Conservation (phyloP, 306 rosid species). For the Fagus crenata region DNA sequence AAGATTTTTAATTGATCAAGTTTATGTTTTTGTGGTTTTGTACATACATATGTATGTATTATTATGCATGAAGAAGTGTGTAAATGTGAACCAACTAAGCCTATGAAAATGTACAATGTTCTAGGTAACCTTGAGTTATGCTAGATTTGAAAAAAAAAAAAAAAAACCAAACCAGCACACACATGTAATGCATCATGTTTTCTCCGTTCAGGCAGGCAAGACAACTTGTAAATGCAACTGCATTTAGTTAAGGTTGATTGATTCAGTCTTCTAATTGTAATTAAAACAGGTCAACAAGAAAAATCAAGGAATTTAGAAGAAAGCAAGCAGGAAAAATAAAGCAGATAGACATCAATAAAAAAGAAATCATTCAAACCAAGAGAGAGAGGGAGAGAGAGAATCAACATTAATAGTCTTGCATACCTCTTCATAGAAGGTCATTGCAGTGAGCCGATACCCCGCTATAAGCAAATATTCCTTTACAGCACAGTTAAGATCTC, state of each 20-base stretch:
- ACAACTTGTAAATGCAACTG: neutral
- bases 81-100: neutral
- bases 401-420: slow-evolving; percentile 16
- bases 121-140: no score
- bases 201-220: neutral
- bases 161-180: neutral
- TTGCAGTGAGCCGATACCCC: slow-evolving; percentile 94
- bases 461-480: slow-evolving; percentile 93
- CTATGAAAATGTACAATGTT: no score
- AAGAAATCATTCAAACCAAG: slow-evolving; percentile 7
- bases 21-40: neutral
- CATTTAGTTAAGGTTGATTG: neutral
- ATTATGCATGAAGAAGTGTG: neutral
- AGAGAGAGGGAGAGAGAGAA: slow-evolving; percentile 5
- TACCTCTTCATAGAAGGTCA: slow-evolving; percentile 99
- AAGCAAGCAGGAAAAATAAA: neutral
- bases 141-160: neutral
- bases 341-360: neutral
- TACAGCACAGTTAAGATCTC: slow-evolving; percentile 88
- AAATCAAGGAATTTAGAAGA: neutral
- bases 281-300: neutral
- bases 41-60: neutral
- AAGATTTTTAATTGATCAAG: neutral
- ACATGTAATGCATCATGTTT: neutral
- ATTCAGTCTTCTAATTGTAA: neutral